Percentiles rank a stretch among this genome's conserved stretches.
phyloP scores from a whole-genome alignment of 805 yeast genomes.

The Suhomyces xylopsoci region DNA sequence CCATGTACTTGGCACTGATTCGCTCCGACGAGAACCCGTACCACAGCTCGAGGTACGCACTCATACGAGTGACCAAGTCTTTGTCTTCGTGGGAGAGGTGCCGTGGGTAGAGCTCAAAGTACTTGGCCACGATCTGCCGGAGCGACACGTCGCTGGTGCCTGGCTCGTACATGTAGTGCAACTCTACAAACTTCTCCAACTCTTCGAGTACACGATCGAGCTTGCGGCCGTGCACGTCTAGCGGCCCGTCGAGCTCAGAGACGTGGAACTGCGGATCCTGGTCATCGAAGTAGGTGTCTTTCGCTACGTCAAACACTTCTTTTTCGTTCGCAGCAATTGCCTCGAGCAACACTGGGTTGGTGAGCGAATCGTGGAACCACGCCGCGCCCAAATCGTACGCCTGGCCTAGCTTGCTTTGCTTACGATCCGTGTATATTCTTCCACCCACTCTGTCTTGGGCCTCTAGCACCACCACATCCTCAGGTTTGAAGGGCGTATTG shows the following conservation, averaged over 20 bases:
- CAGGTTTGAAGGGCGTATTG: slow-evolving; percentile 11
- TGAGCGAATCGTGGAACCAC: slow-evolving; percentile 84
- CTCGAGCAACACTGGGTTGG: slow-evolving; percentile 45
- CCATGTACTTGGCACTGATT: slow-evolving; percentile 65
- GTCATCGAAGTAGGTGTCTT: slow-evolving; percentile 50
- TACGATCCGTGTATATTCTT: slow-evolving; percentile 17
- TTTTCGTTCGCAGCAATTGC: slow-evolving; percentile 12
- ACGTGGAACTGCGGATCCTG: slow-evolving; percentile 26
- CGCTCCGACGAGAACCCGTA: slow-evolving; percentile 68
- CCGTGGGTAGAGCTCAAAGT: slow-evolving; percentile 43
- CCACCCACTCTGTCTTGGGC: slow-evolving; percentile 26
- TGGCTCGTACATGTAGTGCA: slow-evolving; percentile 50
- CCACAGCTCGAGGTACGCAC: slow-evolving; percentile 71
- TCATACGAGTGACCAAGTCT: slow-evolving; percentile 47
- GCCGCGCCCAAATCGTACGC: slow-evolving; percentile 82
- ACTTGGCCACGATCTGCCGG: slow-evolving; percentile 46
- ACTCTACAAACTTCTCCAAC: slow-evolving; percentile 54
- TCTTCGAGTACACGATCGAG: slow-evolving; percentile 48
- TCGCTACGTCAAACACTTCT: slow-evolving; percentile 13
- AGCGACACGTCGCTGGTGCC: slow-evolving; percentile 52
- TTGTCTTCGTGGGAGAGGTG: slow-evolving; percentile 52
- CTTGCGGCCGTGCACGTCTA: slow-evolving; percentile 28
- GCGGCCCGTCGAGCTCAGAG: slow-evolving; percentile 26
- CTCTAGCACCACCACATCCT: slow-evolving; percentile 19
- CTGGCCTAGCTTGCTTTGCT: slow-evolving; percentile 14